phyloP scores from a whole-genome alignment of 768 basidiomycete genomes.

The Paxillus involutus region DNA sequence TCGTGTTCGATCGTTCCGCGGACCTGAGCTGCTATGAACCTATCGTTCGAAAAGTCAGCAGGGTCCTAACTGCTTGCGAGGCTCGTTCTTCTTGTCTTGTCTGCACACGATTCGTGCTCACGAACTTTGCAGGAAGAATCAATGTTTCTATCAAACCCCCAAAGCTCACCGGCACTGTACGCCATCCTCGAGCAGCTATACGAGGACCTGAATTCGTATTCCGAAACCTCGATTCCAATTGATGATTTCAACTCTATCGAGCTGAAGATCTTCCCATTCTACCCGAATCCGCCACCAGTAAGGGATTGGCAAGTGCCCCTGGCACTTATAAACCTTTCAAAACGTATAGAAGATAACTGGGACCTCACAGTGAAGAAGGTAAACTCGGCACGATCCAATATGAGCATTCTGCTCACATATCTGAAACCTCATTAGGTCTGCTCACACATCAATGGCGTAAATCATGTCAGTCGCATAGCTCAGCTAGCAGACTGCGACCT shows the following conservation, averaged over 20 bases:
- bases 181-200: slow-evolving; percentile 94
- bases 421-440: slow-evolving; percentile 47
- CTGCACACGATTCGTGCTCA: slow-evolving; percentile 1
- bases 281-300: slow-evolving; percentile 88
- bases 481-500: slow-evolving; percentile 88
- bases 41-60: slow-evolving; percentile 90
- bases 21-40: slow-evolving; percentile 96
- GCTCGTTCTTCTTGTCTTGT: slow-evolving; percentile 42
- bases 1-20: slow-evolving; percentile 89
- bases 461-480: slow-evolving; percentile 89
- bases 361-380: slow-evolving; percentile 93
- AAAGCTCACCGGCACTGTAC: slow-evolving; percentile 65
- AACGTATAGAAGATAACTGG: slow-evolving; percentile 89
- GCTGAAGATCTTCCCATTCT: slow-evolving; percentile 94
- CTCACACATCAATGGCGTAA: slow-evolving; percentile 83
- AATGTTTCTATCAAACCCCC: slow-evolving; percentile 74
- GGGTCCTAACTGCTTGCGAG: slow-evolving; percentile 87
- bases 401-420: background rate
- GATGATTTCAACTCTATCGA: slow-evolving; percentile 94
- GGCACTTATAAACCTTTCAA: slow-evolving; percentile 79
- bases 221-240: slow-evolving; percentile 90
- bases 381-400: background rate
- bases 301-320: slow-evolving; percentile 96
- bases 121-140: slow-evolving; percentile 71
- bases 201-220: slow-evolving; percentile 96